Evolutionary conservation across 148 eudicot species (phyloP), one percentile per base, ranked within the genome.

Genomic region (Diospyros kaki): DNA sequence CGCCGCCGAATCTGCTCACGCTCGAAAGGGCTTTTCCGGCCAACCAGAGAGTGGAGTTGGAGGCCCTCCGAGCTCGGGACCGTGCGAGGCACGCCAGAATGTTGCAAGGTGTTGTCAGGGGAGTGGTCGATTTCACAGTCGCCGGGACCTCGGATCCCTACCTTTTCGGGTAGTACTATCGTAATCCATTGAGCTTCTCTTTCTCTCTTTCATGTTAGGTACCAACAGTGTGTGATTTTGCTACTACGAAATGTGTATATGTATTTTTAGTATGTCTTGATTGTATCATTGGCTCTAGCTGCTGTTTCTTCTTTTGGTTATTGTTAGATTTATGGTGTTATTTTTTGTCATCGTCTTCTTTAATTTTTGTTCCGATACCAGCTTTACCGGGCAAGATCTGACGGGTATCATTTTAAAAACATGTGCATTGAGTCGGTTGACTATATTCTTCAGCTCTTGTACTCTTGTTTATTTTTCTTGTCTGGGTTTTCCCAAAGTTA

Each of bases 81-180:
- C 81, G 86, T n/a, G 86, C 78, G 3, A 82, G 97, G 60, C 97
- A 90, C 72, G 79, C 81, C 10, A 81, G 95, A 68, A 81, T 89
- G 79, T 85, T 89, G 89, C 89, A 82, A 50, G 77, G 85, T 9
- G 72, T 69, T 59, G 77, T 79, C 71, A 86, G 87, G 64, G 95
- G 96, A 50, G 91, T 90, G 18, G 89, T 86, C n/a, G 91, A 92
- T 88, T 92, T 92, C 12, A 65, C 73, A 18, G 92, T 92, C 43
- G 77, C 70, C 69, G 97, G 97, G 2, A 74, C 87, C 74, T 84
- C 94, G 77, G 97, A 93, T 87, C 93, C 93, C 75, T 93, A 82
- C 64, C 76, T 83, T 45, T 84, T 80, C 66, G 97, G 97, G 97
- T 90, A 89, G 66, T 1, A 72, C 9, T 61, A 9, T 62, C 18